Percentiles rank a stretch among this genome's conserved stretches.
Evolutionary conservation across 805 yeast species (phyloP).

Genomic region (Lipomyces kockii): DNA sequence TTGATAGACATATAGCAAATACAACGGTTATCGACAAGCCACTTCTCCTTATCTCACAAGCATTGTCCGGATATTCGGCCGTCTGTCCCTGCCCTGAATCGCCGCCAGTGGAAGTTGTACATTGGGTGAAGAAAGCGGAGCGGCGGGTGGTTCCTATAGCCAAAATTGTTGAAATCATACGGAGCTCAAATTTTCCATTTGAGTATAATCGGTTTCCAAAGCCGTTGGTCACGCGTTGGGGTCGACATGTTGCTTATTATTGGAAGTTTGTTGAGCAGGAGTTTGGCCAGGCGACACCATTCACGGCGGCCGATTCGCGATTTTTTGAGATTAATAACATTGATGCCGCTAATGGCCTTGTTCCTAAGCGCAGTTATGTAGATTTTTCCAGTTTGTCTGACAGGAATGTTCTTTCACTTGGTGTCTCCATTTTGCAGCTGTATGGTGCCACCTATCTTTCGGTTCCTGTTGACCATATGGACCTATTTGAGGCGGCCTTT

Average conservation of each 20-base stretch:
- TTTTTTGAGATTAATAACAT: background rate
- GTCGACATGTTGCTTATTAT: slow-evolving; percentile 1
- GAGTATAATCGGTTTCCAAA: background rate
- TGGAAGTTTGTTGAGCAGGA: slow-evolving; percentile 4
- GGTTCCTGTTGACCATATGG: background rate
- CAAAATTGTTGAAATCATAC: no score
- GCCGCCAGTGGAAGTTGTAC: no score
- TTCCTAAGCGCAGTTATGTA: background rate
- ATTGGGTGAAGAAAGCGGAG: no score
- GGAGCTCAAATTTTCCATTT: no score
- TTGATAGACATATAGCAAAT: no score
- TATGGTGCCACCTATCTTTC: background rate
- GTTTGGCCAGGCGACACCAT: slow-evolving; percentile 1
- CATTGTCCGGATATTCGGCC: no score
- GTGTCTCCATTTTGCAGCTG: background rate
- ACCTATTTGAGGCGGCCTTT: background rate
- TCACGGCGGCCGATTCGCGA: background rate
- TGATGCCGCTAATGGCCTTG: background rate
- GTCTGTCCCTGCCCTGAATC: no score
- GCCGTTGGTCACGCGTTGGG: slow-evolving; percentile 12
- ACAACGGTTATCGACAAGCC: no score
- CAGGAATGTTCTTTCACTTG: background rate
- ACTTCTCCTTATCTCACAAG: no score
- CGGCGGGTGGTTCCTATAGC: no score
- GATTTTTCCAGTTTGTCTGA: slow-evolving; percentile 6